Conservation (phyloP, 805 yeast genomes). For the Jamesozyma piceae region DNA sequence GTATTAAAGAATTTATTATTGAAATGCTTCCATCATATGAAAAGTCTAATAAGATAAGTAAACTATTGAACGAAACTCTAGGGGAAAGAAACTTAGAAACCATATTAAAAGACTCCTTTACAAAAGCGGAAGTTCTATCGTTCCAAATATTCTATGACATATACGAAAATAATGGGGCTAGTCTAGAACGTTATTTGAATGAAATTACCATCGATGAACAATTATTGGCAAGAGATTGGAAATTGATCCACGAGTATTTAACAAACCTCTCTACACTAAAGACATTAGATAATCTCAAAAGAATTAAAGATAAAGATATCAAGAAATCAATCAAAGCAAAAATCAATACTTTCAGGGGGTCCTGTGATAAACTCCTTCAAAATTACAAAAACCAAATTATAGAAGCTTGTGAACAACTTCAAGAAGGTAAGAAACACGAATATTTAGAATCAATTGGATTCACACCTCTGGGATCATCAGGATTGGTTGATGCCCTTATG, state of each 20-base stretch:
- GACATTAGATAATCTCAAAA: slow-evolving; percentile 22
- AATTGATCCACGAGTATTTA: slow-evolving; percentile 17
- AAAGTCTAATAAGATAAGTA: background rate
- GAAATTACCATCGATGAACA: background rate
- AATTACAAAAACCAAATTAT: slow-evolving; percentile 5
- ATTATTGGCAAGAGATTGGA: slow-evolving; percentile 13
- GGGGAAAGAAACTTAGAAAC: background rate
- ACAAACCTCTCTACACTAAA: slow-evolving; percentile 20
- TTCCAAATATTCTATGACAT: slow-evolving; percentile 15
- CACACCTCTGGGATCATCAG: slow-evolving; percentile 5
- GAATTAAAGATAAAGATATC: slow-evolving; percentile 15
- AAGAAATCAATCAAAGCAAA: slow-evolving; percentile 14
- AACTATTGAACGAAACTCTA: background rate
- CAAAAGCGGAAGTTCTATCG: slow-evolving; percentile 16
- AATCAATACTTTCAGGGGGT: slow-evolving; percentile 14
- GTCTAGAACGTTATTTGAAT: slow-evolving; percentile 1
- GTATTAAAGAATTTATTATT: slow-evolving; percentile 18
- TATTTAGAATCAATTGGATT: slow-evolving; percentile 8
- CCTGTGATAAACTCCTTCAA: slow-evolving; percentile 15
- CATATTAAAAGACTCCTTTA: background rate
- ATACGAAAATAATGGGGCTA: slow-evolving; percentile 13
- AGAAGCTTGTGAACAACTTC: slow-evolving; percentile 5
- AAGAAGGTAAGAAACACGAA: slow-evolving; percentile 3
- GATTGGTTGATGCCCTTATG: slow-evolving; percentile 5
- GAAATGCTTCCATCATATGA: slow-evolving; percentile 9